Conservation (phyloP, 2,329 filamentous ascomycete species). For the Podosphaera fusca region DNA sequence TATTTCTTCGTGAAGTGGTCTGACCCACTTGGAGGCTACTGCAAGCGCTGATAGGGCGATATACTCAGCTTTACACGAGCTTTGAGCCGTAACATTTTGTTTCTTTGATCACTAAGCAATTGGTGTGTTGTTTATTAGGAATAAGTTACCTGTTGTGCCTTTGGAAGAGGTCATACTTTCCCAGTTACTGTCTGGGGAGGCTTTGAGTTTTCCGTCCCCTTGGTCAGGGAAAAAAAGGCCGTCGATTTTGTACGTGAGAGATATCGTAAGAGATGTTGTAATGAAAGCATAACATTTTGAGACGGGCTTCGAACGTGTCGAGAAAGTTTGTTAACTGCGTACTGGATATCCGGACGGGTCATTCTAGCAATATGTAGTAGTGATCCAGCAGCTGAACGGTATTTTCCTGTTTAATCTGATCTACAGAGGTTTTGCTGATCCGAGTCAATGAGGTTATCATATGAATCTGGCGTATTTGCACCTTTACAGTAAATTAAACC, state of each 20-base stretch:
- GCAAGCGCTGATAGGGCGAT: background rate
- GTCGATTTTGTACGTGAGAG: background rate
- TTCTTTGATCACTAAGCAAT: background rate
- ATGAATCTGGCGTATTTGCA: background rate
- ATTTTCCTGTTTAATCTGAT: background rate
- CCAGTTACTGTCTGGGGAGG: background rate
- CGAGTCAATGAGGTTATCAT: background rate
- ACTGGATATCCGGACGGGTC: background rate
- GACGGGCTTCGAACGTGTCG: background rate
- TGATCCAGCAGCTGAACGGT: background rate
- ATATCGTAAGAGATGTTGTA: background rate
- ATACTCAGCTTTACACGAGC: background rate
- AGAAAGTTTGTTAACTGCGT: background rate
- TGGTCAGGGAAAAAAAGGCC: background rate
- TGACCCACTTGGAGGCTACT: background rate
- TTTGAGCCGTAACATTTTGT: background rate
- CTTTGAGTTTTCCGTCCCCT: background rate
- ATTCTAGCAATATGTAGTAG: too few relatives aligned
- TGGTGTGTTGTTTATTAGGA: background rate
- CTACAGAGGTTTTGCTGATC: background rate
- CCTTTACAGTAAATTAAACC: background rate
- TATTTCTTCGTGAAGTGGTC: background rate
- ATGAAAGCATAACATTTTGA: background rate
- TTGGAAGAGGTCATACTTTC: background rate
- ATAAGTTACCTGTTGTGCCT: background rate